Percentiles rank a stretch among this genome's conserved stretches.
Evolutionary conservation across 2,329 filamentous ascomycete species (phyloP).

Genomic region (Microsporum ferrugineum): DNA sequence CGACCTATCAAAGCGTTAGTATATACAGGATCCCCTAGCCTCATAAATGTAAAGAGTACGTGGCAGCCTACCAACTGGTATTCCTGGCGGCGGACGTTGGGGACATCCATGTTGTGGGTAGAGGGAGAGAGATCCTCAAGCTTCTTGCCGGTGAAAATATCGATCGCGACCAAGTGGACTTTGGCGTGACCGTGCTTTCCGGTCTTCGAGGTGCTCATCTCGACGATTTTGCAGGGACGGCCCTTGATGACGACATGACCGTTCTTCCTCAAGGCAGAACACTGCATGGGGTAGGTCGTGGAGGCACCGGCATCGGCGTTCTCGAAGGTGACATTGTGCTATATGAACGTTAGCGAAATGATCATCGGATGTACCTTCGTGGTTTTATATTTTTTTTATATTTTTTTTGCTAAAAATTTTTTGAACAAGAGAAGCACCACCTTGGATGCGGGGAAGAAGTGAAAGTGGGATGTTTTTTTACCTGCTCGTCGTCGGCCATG

Average conservation of each 20-base stretch:
- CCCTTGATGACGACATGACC: conserved; percentile 96
- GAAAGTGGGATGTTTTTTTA: conserved; percentile 35
- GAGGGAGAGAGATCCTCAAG: conserved; percentile 97
- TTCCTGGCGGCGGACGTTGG: conserved; percentile 80
- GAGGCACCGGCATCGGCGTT: conserved; percentile 94
- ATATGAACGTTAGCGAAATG: conserved; percentile 13
- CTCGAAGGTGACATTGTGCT: conserved; percentile 75
- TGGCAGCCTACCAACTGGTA: conserved; percentile 73
- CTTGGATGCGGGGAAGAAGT: conserved; percentile 18
- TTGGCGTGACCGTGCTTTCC: conserved; percentile 99
- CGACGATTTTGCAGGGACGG: conserved; percentile 99
- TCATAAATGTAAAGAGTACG: neutral
- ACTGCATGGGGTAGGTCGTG: conserved; percentile 92
- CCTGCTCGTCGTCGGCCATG: conserved; percentile 58
- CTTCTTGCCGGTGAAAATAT: conserved; percentile 99
- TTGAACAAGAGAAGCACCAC: too few relatives aligned
- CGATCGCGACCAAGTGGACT: conserved; percentile 94
- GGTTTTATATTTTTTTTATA: neutral
- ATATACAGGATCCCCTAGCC: neutral
- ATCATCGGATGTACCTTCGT: neutral
- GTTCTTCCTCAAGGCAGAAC: conserved; percentile 99
- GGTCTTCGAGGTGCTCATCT: conserved; percentile 99
- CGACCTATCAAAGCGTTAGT: conserved; percentile 47
- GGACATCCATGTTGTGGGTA: conserved; percentile 79
- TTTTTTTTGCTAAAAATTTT: neutral